Conservation (phyloP, 2,329 filamentous ascomycete species). For the Alternaria sp. region DNA sequence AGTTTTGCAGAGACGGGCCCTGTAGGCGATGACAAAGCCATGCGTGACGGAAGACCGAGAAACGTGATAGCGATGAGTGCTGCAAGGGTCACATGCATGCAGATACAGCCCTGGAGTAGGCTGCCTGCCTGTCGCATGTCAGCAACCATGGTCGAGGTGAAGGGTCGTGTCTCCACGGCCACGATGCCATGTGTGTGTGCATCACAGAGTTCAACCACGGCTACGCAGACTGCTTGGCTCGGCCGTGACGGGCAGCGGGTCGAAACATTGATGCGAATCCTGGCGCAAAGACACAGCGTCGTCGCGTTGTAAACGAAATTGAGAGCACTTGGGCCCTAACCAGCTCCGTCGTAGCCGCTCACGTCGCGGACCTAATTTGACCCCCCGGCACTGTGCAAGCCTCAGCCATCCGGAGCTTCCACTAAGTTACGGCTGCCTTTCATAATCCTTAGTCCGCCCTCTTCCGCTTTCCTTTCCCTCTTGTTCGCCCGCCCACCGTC, state of each 20-base stretch:
- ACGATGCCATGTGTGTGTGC: neutral
- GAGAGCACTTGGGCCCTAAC: slow-evolving; percentile 16
- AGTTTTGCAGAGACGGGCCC: slow-evolving; percentile 9
- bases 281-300: slow-evolving; percentile 18
- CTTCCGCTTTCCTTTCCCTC: slow-evolving; percentile 22
- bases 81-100: slow-evolving; percentile 18
- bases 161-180: neutral
- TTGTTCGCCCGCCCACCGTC: slow-evolving; percentile 16
- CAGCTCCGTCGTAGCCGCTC: slow-evolving; percentile 22
- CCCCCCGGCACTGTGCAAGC: slow-evolving; percentile 36
- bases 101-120: neutral
- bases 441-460: slow-evolving; percentile 42
- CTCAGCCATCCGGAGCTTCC: slow-evolving; percentile 45
- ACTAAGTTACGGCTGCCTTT: slow-evolving; percentile 30
- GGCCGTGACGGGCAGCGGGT: neutral
- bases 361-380: slow-evolving; percentile 32
- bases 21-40: neutral
- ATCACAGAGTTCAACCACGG: neutral
- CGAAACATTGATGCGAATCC: slow-evolving; percentile 14
- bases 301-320: slow-evolving; percentile 29
- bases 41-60: neutral
- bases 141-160: neutral
- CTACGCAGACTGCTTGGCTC: neutral
- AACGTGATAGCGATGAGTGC: slow-evolving; percentile 9
- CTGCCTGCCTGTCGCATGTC: neutral